These are phyloP conservation scores for Scenedesmus sp. DNA, from an alignment of 163 green algal genomes.

Conservation along the genomic window DNA sequence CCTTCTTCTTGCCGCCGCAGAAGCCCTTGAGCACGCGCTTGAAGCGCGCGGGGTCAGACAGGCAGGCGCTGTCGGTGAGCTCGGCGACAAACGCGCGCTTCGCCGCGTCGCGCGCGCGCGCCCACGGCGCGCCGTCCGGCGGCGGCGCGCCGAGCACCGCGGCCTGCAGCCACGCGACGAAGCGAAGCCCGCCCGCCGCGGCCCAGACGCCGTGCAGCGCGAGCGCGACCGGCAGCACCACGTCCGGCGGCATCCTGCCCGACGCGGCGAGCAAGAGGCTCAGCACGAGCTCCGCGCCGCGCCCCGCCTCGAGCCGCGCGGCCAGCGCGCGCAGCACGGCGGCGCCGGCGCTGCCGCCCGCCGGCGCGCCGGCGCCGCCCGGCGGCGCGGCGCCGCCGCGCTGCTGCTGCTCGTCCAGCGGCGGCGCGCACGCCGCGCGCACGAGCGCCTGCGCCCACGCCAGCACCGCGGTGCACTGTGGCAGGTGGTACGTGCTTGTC, in stretches of 20 bases:
- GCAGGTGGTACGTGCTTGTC: constrained; percentile 18
- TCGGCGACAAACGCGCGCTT: constrained; percentile 42
- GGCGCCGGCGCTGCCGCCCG: neutral
- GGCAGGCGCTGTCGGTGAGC: constrained; percentile 19
- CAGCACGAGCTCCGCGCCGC: constrained; percentile 47
- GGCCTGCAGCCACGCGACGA: constrained; percentile 39
- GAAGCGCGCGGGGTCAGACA: constrained; percentile 43
- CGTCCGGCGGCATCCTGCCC: constrained; percentile 57
- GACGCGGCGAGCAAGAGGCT: constrained; percentile 52
- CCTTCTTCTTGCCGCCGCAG: constrained; percentile 44
- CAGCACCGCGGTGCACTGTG: constrained; percentile 24
- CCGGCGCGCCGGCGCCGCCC: neutral
- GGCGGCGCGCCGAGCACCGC: constrained; percentile 40
- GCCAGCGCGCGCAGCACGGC: neutral
- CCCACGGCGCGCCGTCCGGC: constrained; percentile 45
- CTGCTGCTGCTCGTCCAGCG: constrained; percentile 3
- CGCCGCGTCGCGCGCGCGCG: neutral
- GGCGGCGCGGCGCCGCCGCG: neutral
- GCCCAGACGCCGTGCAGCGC: constrained; percentile 57
- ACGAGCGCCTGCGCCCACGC: constrained; percentile 28
- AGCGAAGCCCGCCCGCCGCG: constrained; percentile 39
- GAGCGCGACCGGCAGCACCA: constrained; percentile 51
- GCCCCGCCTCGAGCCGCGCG: constrained; percentile 30
- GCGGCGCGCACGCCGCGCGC: neutral
- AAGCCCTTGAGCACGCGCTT: constrained; percentile 45